A percentile compares a stretch with the other conserved stretches of the same genome.
phyloP scores from a whole-genome alignment of 768 basidiomycete species.

The Pleurotus giganteus region DNA sequence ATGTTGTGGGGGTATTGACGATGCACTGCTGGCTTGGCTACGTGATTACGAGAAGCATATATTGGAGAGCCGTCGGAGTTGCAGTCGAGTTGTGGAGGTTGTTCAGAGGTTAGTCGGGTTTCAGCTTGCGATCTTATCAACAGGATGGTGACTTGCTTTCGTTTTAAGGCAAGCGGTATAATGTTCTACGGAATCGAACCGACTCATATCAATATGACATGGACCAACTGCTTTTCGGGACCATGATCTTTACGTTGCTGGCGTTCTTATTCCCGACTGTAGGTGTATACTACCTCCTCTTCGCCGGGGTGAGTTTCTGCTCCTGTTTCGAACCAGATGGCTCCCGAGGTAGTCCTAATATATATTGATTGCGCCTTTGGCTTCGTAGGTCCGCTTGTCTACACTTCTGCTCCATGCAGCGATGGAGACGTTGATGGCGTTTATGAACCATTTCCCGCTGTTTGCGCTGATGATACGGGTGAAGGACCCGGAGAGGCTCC shows the following conservation, averaged over 20 bases:
- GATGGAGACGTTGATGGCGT: conserved; percentile 64
- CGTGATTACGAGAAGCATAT: conserved; percentile 57
- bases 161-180: conserved; percentile 79
- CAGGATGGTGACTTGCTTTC: too few relatives aligned
- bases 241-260: conserved; percentile 80
- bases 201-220: conserved; percentile 91
- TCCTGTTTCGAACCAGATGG: background rate
- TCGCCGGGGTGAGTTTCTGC: conserved; percentile 53
- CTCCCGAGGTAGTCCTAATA: background rate
- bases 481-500: conserved; percentile 82
- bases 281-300: conserved; percentile 80
- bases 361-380: too few relatives aligned
- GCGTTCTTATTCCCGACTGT: conserved; percentile 86
- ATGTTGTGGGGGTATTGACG: conserved; percentile 65
- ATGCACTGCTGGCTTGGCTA: conserved; percentile 74
- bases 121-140: background rate
- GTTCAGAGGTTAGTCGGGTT: conserved; percentile 68
- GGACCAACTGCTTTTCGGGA: conserved; percentile 94
- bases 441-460: conserved; percentile 91
- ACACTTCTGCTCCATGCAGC: conserved; percentile 59
- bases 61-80: conserved; percentile 54
- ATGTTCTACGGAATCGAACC: conserved; percentile 81
- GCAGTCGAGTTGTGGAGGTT: conserved; percentile 81
- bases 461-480: conserved; percentile 82
- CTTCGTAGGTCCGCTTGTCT: conserved; percentile 46